Percentiles rank a stretch among this genome's conserved stretches.
phyloP scores from a whole-genome alignment of 257 asterid genomes.

The Ballota nigra region DNA sequence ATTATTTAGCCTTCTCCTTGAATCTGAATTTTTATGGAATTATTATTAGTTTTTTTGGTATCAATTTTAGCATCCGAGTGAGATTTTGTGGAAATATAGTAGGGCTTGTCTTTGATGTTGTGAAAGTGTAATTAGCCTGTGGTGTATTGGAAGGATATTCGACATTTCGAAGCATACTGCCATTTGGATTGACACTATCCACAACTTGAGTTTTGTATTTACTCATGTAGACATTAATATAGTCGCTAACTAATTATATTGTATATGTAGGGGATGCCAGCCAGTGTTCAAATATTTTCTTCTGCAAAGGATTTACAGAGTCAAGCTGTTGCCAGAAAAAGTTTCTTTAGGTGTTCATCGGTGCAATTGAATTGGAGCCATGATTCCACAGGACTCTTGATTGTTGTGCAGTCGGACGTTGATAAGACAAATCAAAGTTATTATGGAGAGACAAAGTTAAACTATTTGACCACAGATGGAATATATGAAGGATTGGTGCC shows the following conservation, averaged over 20 bases:
- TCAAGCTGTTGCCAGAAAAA: conserved; percentile 81
- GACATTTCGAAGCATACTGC: too few relatives aligned
- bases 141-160: not conserved
- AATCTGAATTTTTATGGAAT: not conserved
- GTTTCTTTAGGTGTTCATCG: conserved; percentile 91
- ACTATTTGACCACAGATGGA: conserved; percentile 96
- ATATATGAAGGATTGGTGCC: conserved; percentile 90
- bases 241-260: not conserved
- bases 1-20: not conserved
- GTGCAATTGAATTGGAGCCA: conserved; percentile 85
- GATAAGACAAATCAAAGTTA: conserved; percentile 99
- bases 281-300: conserved; percentile 78
- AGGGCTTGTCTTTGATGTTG: not conserved
- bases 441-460: conserved; percentile 90
- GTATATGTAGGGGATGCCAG: conserved; percentile 90
- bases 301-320: conserved; percentile 71
- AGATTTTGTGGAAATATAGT: conserved; percentile 11
- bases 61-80: not conserved
- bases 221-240: too few relatives aligned
- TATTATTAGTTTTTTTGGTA: not conserved
- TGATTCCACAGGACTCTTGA: conserved; percentile 83
- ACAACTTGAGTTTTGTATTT: not conserved
- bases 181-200: not conserved
- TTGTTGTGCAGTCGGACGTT: conserved; percentile 92
- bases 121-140: not conserved